Evolutionary conservation across 106 monocot species (phyloP).

Genomic region (Ottelia alismoides): DNA sequence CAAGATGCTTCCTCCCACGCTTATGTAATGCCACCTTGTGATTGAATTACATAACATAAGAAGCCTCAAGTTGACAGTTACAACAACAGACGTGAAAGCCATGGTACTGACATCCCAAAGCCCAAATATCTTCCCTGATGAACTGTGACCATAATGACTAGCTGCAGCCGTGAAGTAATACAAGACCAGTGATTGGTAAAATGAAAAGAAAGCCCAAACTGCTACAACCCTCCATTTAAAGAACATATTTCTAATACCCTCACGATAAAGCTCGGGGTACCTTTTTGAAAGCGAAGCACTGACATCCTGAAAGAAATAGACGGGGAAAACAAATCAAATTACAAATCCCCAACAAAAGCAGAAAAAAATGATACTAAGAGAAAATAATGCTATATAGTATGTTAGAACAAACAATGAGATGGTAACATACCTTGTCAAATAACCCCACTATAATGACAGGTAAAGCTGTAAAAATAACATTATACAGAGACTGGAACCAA

Average conservation of each 20-base stretch:
- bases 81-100: slow-evolving; percentile 91
- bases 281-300: slow-evolving; percentile 83
- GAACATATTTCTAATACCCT: slow-evolving; percentile 82
- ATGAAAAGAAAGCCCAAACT: slow-evolving; percentile 90
- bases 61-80: slow-evolving; percentile 92
- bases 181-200: slow-evolving; percentile 87
- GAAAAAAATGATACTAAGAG: too few relatives aligned
- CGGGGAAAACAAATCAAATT: too few relatives aligned
- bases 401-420: too few relatives aligned
- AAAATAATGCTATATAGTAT: slow-evolving; percentile 1
- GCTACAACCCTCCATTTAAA: slow-evolving; percentile 91
- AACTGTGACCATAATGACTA: slow-evolving; percentile 62
- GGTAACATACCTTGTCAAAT: slow-evolving; percentile 78
- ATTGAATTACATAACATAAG: slow-evolving; percentile 89
- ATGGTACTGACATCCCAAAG: slow-evolving; percentile 99
- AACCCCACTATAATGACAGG: slow-evolving; percentile 95
- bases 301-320: slow-evolving; percentile 72
- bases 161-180: slow-evolving; percentile 66
- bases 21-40: slow-evolving; percentile 88
- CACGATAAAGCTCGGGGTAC: slow-evolving; percentile 85
- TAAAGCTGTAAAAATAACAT: slow-evolving; percentile 95
- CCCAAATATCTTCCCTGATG: slow-evolving; percentile 83
- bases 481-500: slow-evolving; percentile 98
- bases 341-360: too few relatives aligned
- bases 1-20: slow-evolving; percentile 70